Evolutionary conservation across 1,139 yeast species (phyloP), one percentile per base, ranked within the genome.

Genomic region (Magnusiomyces ingens): DNA sequence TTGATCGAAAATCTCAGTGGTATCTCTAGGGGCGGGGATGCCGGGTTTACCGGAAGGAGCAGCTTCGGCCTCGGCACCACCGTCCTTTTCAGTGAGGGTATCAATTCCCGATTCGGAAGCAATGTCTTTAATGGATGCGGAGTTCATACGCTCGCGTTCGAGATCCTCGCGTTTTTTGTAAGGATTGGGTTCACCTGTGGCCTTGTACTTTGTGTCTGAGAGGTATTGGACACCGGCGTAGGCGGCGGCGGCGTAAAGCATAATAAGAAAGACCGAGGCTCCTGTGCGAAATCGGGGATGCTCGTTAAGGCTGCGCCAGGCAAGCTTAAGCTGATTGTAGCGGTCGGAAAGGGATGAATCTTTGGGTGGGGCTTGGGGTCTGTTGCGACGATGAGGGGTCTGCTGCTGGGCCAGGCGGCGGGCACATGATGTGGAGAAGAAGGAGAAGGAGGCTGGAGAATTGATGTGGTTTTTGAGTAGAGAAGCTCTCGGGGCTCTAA

Each of bases 1-100:
- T 2, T 71, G 69, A 57, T 93, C 94, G 66, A 85, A 93, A 62
- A 90, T 86, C 3, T 76, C 80, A 1, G 96, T 88, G 13, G 97
- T 86, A 66, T 91, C 97, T 62, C 80, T 77, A 0, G 95, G 77
- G 2, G 85, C 82, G 50, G 84, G 77, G 15, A 62, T 60, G 4
- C 52, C 35, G 2, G 49, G 3, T n/a, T 40, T 40, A 8, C 32
- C 32, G 8, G 32, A 26, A 26, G 43, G 19, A 15, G 47, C 37
- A 15, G n/a, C 15, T 15, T 38, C 21, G 15, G 29, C 26, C n/a
- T 40, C 18, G 19, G 19, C 13, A 15, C 17, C 17, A 4, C 38
- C n/a, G 3, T 36, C 40, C 8, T 40, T 19, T 1, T 36, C 2
- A 40, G 32, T 22, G 32, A 17, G 6, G 49, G 56, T 21, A 22